Evolutionary conservation across 2,329 filamentous ascomycete genomes (phyloP).

Genomic region (Talaromyces sp.): DNA sequence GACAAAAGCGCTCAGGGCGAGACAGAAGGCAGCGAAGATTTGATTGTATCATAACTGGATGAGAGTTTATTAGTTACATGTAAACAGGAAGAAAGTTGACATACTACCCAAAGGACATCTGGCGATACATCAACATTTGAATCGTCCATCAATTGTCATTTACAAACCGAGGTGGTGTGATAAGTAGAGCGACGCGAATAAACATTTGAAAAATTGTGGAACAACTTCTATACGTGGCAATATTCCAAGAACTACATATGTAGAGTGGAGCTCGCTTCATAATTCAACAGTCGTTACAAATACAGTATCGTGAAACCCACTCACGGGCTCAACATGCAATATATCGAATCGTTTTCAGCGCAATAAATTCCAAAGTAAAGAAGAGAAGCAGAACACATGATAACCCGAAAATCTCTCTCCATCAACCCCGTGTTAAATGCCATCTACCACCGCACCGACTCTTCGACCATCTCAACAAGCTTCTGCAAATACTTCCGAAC

Average conservation of each 20-base stretch:
- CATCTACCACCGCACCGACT: conserved; percentile 61
- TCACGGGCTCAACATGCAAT: neutral
- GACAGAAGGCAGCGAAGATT: conserved; percentile 1
- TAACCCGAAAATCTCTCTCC: neutral
- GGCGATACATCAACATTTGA: no score
- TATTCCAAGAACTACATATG: neutral
- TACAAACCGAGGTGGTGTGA: no score
- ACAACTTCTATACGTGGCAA: neutral
- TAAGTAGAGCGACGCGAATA: neutral
- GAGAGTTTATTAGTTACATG: no score
- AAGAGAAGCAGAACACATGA: neutral
- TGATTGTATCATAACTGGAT: neutral
- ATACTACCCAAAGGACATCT: no score
- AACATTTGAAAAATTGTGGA: neutral
- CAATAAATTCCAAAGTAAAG: neutral
- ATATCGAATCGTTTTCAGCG: neutral
- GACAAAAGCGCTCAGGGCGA: conserved; percentile 6
- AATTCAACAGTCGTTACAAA: neutral
- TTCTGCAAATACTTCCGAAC: conserved; percentile 30
- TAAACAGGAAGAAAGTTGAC: no score
- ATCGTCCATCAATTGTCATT: no score
- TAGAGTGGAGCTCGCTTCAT: neutral
- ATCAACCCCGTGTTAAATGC: conserved; percentile 46
- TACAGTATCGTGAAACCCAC: neutral
- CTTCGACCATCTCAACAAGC: conserved; percentile 56